Base-by-base conservation (phyloP, 371 early-diverging fungal species). In the Circinella umbellata region DNA sequence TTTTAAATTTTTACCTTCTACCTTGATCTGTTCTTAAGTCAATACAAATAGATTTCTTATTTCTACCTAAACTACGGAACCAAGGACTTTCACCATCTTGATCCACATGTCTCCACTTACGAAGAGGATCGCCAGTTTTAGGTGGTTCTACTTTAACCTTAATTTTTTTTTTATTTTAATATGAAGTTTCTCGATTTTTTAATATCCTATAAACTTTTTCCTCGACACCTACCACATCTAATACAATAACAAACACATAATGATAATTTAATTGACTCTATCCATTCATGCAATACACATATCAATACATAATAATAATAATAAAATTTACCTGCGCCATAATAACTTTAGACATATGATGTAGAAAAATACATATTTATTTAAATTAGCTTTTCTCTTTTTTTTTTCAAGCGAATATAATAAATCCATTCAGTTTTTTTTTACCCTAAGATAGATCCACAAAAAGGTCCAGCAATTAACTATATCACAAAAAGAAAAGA, bases 141-240 rank as follows among this genome's bases (percentile, higher is more conserved):
- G 84, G 87, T 18, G 88, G 80, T 64, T 88, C 88, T 11, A 88
- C 70, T 70, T 88, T 88, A 54, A 88, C 82, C 86, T 84, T 42
- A 20, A 20, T 47, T 20, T 54, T 53, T 37, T 51, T 37, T 17
- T 18, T 17, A 39, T n/a, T n/a, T 9, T 46, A 62, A 15, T 51
- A 47, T 48, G 39, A 53, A 9, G 46, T 11, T 18, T 37, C 18
- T 11, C 47, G 36, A 14, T 3, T 60, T 7, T 59, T 63, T 53
- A 27, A 7, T 18, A 1, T n/a, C 35, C 13, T n/a, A 20, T 55
- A 46, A 6, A 55, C 0, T 4, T 20, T 17, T 54, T 61, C 15
- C 36, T 63, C 54, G 34, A 27, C 14, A 69, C 65, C 36, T 57
- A 69, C 68, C 59, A 69, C 67, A 60, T 71, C 61, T 54, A 54